Conservation (phyloP, 1,284 basidiomycete species). For the Ganoderma lingzhi region DNA sequence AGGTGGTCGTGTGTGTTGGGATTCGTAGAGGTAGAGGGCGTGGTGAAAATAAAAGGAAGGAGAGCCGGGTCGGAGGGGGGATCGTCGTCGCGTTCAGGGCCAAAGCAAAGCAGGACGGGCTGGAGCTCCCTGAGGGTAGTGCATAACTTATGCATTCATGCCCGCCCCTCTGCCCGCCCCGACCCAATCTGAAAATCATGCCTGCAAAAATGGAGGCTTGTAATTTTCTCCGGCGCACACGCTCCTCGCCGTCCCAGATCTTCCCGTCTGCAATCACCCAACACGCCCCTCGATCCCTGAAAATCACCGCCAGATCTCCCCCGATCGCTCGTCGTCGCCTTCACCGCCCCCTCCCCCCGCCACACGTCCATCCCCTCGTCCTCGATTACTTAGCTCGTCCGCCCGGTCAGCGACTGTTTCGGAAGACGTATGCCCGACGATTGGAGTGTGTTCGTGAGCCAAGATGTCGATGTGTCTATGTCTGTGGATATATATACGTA, state of each 20-base stretch:
- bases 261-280: not conserved
- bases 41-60: slow-evolving; percentile 1
- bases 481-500: not conserved
- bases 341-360: not conserved
- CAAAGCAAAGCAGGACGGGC: not conserved
- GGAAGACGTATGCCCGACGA: not conserved
- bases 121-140: no score
- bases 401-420: not conserved
- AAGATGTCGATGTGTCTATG: not conserved
- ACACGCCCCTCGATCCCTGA: slow-evolving; percentile 4
- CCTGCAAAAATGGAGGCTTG: slow-evolving; percentile 10
- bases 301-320: slow-evolving; percentile 10
- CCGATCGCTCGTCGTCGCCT: not conserved
- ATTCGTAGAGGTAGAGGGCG: not conserved
- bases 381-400: not conserved
- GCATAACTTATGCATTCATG: no score
- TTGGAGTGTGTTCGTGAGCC: not conserved
- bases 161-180: not conserved
- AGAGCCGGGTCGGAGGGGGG: not conserved
- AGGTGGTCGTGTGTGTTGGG: not conserved
- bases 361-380: not conserved
- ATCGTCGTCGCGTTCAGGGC: slow-evolving; percentile 10
- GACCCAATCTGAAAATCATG: slow-evolving; percentile 3
- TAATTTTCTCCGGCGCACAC: slow-evolving; percentile 5
- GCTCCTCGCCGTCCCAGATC: not conserved